Conservation (phyloP, 2,329 filamentous ascomycete species). For the Pseudopithomyces maydicus region DNA sequence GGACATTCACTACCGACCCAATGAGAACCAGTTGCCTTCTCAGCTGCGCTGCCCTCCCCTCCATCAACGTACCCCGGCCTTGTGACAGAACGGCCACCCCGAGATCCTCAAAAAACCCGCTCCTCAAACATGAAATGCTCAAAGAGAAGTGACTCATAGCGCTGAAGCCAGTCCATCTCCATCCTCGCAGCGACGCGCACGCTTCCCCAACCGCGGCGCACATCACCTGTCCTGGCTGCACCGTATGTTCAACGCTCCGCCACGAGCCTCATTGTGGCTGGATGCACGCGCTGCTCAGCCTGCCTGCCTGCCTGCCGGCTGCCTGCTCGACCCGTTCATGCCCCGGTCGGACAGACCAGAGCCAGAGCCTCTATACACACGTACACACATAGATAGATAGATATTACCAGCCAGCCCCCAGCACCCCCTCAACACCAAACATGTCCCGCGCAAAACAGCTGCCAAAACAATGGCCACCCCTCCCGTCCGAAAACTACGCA, state of each 20-base stretch:
- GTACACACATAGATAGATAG: too few relatives aligned
- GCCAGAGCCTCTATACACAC: too few relatives aligned
- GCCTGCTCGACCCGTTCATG: not conserved
- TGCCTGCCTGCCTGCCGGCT: not conserved
- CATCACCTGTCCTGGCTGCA: too few relatives aligned
- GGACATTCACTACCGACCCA: not conserved
- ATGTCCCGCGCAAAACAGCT: not conserved
- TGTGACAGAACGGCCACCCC: not conserved
- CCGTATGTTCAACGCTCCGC: not conserved
- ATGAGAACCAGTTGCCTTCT: not conserved
- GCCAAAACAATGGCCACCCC: not conserved
- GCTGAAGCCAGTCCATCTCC: not conserved
- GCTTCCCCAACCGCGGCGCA: not conserved
- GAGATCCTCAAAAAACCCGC: not conserved
- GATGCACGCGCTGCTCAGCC: not conserved
- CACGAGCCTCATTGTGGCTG: conserved; percentile 1
- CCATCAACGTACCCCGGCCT: not conserved
- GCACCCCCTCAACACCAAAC: not conserved
- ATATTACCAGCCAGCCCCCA: not conserved
- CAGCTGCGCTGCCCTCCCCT: not conserved
- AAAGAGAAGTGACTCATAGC: not conserved
- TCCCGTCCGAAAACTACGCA: not conserved
- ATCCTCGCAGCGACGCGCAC: not conserved
- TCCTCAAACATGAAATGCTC: not conserved
- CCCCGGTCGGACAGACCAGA: too few relatives aligned